Conservation (phyloP, 495 filamentous ascomycete species). For the Astrocystis sublimbata region DNA sequence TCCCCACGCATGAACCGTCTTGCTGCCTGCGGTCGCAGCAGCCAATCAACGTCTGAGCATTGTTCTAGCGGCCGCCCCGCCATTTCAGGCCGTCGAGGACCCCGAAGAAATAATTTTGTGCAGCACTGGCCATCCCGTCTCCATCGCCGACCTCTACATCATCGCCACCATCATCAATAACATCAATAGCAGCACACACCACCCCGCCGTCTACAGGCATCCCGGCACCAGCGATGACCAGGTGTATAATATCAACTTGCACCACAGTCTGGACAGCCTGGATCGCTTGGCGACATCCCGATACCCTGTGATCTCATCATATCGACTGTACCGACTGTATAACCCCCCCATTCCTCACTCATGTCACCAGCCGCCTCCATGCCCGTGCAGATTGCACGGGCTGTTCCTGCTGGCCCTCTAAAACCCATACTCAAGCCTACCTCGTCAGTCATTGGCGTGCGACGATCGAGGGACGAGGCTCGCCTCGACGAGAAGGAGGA, state of each 20-base stretch:
- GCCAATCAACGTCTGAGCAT: slow-evolving; percentile 2
- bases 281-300: slow-evolving; percentile 12
- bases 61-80: slow-evolving; percentile 4
- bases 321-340: not conserved
- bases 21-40: not conserved
- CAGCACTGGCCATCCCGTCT: slow-evolving; percentile 1
- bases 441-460: slow-evolving; percentile 37
- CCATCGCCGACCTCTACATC: not conserved
- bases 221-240: slow-evolving; percentile 13
- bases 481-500: slow-evolving; percentile 45
- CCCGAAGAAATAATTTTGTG: slow-evolving; percentile 18
- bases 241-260: not conserved
- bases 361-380: slow-evolving; percentile 17
- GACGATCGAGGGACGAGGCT: slow-evolving; percentile 41
- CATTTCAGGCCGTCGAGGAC: slow-evolving; percentile 8
- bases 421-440: slow-evolving; percentile 49
- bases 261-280: slow-evolving; percentile 16
- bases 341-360: not conserved
- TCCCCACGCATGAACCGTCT: not conserved
- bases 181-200: not conserved
- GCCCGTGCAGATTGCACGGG: slow-evolving; percentile 25
- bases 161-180: not conserved
- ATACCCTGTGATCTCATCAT: slow-evolving; percentile 9
- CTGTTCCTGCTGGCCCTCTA: slow-evolving; percentile 32
- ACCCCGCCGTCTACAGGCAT: not conserved